phyloP scores from a whole-genome alignment of 2,329 filamentous ascomycete genomes.

The Hypomyces perniciosus region DNA sequence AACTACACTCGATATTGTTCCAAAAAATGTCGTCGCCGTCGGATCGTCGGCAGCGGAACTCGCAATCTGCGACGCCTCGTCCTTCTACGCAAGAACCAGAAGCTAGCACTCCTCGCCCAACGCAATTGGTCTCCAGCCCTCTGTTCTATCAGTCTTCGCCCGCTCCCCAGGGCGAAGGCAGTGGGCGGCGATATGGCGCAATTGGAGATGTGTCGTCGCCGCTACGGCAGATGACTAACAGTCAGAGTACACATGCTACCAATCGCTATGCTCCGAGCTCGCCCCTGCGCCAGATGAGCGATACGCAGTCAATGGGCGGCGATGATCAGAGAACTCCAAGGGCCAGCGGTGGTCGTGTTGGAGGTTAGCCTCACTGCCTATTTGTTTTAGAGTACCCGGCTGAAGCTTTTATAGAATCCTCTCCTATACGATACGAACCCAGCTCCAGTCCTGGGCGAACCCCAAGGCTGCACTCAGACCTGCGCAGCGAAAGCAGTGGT shows the following conservation, averaged over 20 bases:
- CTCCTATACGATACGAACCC: constrained; percentile 82
- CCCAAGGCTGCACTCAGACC: constrained; percentile 59
- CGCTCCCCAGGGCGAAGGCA: constrained; percentile 19
- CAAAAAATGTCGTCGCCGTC: constrained; percentile 38
- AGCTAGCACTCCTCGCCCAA: constrained; percentile 40
- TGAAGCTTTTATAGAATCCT: constrained; percentile 62
- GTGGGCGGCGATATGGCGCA: constrained; percentile 22
- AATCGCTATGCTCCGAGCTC: constrained; percentile 46
- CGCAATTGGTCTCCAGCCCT: constrained; percentile 67
- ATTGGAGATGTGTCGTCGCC: constrained; percentile 45
- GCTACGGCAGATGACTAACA: constrained; percentile 51
- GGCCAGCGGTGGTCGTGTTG: constrained; percentile 53
- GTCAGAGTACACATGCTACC: constrained; percentile 40
- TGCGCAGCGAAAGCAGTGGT: constrained; percentile 77
- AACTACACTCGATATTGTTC: background rate
- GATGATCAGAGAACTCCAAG: constrained; percentile 63
- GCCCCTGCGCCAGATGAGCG: constrained; percentile 53
- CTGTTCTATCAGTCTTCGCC: constrained; percentile 63
- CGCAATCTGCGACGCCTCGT: constrained; percentile 43
- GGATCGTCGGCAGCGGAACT: constrained; percentile 45
- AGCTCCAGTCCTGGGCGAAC: constrained; percentile 78
- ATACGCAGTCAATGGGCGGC: constrained; percentile 45
- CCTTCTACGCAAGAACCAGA: constrained; percentile 35
- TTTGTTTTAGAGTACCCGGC: background rate
- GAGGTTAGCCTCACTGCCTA: constrained; percentile 47